Evolutionary conservation across 345 rosid species (phyloP), one percentile per base, ranked within the genome.

Genomic region (Punica granatum): DNA sequence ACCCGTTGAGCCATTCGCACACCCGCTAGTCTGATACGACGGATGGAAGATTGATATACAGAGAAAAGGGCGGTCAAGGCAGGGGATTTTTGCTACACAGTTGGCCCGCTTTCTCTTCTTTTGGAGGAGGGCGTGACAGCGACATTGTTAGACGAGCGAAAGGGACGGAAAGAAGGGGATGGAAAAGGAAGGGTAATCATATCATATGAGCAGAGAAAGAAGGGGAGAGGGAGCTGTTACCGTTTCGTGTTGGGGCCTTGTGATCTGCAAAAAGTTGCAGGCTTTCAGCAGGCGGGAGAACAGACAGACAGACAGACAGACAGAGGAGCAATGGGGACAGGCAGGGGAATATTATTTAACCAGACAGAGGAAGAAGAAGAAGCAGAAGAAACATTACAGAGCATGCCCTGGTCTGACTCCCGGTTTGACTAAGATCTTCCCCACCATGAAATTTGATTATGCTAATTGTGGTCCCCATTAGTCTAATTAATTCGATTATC

Each of bases 21-120:
- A 10, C 61, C 32, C 48, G 28, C 34, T 30, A 25, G 18, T 7
- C 46, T 25, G 19, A 41, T 12, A 23, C 66, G 66, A 63, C 44
- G 37, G 12, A 36, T 12, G 46, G 28, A 30, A 34, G 44, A n/a
- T 39, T 25, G 66, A 63, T 37, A 63, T 63, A 63, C 66, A 19
- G 32, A 42, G 66, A 63, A 15, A 56, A 56, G 6, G 58, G 33
- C 19, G 65, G 43, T 62, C 65, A 63, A 37, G 11, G 23, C 46
- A 63, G 49, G 66, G 9, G 41, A 28, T 1, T 36, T 33, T 32
- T 11, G 13, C 46, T 25, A 11, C 66, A 63, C 9, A 36, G 66
- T n/a, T 42, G 49, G 43, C 48, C 25, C 49, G 16, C 66, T 63
- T 63, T 63, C 66, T 36, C 66, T 63, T 63, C 66, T 63, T 63